Evolutionary conservation across 2,329 filamentous ascomycete species (phyloP).

Genomic region (Aspergillus sojae): DNA sequence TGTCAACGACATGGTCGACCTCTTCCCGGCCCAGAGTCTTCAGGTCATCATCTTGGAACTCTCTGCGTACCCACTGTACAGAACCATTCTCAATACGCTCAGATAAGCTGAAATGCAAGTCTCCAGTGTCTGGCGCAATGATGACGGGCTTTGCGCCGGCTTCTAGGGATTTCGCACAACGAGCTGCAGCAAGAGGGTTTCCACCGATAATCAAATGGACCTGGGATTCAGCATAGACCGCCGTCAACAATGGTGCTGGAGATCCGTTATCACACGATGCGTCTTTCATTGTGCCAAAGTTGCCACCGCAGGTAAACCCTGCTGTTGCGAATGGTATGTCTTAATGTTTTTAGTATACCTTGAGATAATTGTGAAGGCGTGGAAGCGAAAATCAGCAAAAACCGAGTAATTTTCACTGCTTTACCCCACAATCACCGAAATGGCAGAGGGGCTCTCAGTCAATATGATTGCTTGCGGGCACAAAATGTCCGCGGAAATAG

Average conservation of each 20-base stretch:
- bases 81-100: constrained; percentile 47
- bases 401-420: neutral
- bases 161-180: constrained; percentile 77
- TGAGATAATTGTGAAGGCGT: neutral
- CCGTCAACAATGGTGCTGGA: constrained; percentile 40
- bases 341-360: too few relatives aligned
- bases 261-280: constrained; percentile 25
- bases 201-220: constrained; percentile 84
- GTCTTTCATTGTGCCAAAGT: constrained; percentile 35
- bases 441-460: neutral
- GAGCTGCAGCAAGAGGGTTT: constrained; percentile 81
- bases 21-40: constrained; percentile 77
- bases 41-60: constrained; percentile 72
- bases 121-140: constrained; percentile 68
- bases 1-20: constrained; percentile 78
- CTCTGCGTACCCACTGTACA: constrained; percentile 45
- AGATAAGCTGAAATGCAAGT: constrained; percentile 60
- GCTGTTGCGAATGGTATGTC: neutral
- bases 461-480: constrained; percentile 11
- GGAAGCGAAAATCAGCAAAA: too few relatives aligned
- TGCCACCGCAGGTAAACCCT: constrained; percentile 19
- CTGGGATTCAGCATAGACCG: constrained; percentile 44
- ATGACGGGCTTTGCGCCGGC: constrained; percentile 81
- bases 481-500: constrained; percentile 26
- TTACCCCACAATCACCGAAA: constrained; percentile 4